Base-by-base conservation (phyloP, 306 rosid genomes). In the Rosa chinensis region DNA sequence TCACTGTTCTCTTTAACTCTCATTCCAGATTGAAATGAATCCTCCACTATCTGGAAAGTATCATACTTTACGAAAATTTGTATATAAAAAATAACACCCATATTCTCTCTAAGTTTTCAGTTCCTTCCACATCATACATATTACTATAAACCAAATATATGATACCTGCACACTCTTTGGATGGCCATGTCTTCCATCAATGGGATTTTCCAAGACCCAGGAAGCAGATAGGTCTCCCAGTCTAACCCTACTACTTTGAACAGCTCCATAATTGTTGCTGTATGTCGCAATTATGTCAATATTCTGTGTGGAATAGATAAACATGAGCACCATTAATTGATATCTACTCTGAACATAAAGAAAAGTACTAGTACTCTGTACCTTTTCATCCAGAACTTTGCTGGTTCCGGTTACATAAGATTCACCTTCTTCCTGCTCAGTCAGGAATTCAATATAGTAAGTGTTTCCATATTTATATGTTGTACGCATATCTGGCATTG, bases 121-220 rank as follows among this genome's bases (percentile, higher is more conserved):
- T 45, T 79, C 63, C 47, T 75, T 66, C 75, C 68, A 70, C 61
- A 25, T 1, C 52, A 42, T 12, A 25, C 52, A 42, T 12, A 25
- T 32, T 6, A 75, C 10, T 2, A 0, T 70, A 45, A 25, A 63
- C 70, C 47, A 25, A 70, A 79, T 77, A 75, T 59, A 13, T 70
- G 52, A 77, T 89, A 95, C 97, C 98, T 86, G 85, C 52, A 90
- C 82, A 79, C 67, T 86, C 85, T 71, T 81, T 79, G 88, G 86
- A 82, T 75, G 88, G 20, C 77, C 89, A 76, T 72, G 79, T 76
- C 76, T 82, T 49, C 79, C 89, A 82, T 84, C 82, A 80, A 48
- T 73, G 70, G 95, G 92, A 78, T 90, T 90, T 87, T 95, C 96
- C 94, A 92, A 86, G 45, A 91, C 87, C 99, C 99, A 95, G 39